Evolutionary conservation across 1,284 basidiomycete genomes (phyloP), one percentile per base, ranked within the genome.

Genomic region (Rhodotorula sp.): DNA sequence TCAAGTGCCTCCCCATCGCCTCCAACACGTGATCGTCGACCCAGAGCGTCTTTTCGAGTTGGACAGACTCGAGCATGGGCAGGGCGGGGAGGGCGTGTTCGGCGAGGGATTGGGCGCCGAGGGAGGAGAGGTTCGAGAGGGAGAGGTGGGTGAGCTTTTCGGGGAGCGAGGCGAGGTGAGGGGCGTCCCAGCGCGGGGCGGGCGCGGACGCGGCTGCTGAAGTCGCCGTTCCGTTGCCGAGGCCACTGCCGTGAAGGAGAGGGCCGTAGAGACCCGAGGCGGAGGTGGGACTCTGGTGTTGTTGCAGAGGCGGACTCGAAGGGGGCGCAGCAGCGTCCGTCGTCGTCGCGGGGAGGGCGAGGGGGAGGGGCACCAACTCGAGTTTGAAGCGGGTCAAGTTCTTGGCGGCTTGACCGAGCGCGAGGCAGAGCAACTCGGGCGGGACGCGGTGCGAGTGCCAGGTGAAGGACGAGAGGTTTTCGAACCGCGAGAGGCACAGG

Each of bases 21-120:
- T 23, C 52, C 23, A 72, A 54, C 1, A 76, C 52, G 23, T n/a
- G 28, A 28, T 76, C 75, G 45, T 76, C 75, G 52, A 76, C 63
- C 18, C 72, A 76, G 18, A 72, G n/a, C n/a, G 68, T 71, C 31
- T 62, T 66, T 8, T 58, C 58, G 23, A 72, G 45, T n/a, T 66
- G 62, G 59, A 76, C 64, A 7, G 48, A 10, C 43, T 74, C 72
- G 68, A 75, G 67, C 5, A 64, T n/a, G 43, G 67, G 58, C n/a
- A 65, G 56, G 18, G 64, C 28, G 2, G 62, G 31, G 5, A 71
- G 52, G 8, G 68, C 55, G 52, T 54, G 52, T 26, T 54, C n/a
- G 49, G 19, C 49, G n/a, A 15, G 52, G 12, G 52, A 14, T 26
- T 54, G 52, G 23, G n/a, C 52, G 23, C 49, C 49, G 21, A 23